Evolutionary conservation across 768 basidiomycete genomes (phyloP), one percentile per base, ranked within the genome.

Genomic region (Xanthoconium stramineum): DNA sequence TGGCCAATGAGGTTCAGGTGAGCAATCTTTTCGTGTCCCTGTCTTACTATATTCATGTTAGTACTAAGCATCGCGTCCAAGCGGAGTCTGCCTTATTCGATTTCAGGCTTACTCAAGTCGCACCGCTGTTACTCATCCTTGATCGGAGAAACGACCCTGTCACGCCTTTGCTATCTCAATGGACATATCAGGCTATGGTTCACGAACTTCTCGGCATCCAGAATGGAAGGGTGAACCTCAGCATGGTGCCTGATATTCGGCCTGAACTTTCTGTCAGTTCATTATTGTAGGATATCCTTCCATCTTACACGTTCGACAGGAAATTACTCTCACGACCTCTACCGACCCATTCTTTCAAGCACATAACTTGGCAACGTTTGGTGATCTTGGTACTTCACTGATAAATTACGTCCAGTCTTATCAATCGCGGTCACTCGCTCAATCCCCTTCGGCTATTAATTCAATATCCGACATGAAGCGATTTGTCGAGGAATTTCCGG

Each of bases 121-220:
- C 93, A 3, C 97, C 97, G 8, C 68, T 98, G 43, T 76, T 99
- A 35, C 80, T 99, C 49, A 91, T 99, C 60, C 80, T 99, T 53
- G 97, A 99, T 74, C 83, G 97, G 59, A 79, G 96, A 60, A 98
- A 97, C 72, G 97, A 99, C 66, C 97, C 97, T 3, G 92, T 98
- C 6, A 98, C 97, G 0, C 97, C 97, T 5, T 75, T 98, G 37
- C 79, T 98, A 32, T 93, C 93, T 3, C 97, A 98, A 72, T 98
- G 97, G 97, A 98, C 97, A 28, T 98, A 98, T 74, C 96, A 98
- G 70, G 97, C 96, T 2, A 98, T 98, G 95, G 97, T 98, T 0
- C 97, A 99, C 65, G 97, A 98, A 69, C 77, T 97, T 14, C 74
- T 98, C 8, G 89, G 91, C 3, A 97, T 99, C 45, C 86, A 90